phyloP scores from a whole-genome alignment of 2,329 filamentous ascomycete species.

The Aspergillus novoparasiticus region DNA sequence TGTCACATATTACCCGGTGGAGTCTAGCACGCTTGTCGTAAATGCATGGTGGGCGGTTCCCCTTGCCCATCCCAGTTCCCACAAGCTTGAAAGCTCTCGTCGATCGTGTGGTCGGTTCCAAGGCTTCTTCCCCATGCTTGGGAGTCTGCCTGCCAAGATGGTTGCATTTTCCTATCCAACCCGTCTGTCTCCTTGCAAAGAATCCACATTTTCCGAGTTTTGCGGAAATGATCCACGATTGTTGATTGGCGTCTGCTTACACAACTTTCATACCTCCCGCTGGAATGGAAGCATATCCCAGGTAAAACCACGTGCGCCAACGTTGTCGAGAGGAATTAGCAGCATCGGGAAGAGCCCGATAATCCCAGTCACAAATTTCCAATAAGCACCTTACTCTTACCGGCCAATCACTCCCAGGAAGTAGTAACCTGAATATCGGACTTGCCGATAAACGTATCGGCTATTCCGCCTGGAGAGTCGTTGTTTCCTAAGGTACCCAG shows the following conservation, averaged over 20 bases:
- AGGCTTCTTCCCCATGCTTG: neutral
- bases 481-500: neutral
- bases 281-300: neutral
- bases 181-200: neutral
- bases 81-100: neutral
- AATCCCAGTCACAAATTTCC: neutral
- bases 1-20: neutral
- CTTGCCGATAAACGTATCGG: neutral
- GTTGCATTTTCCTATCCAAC: neutral
- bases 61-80: neutral
- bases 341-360: neutral
- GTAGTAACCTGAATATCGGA: neutral
- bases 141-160: slow-evolving; percentile 6
- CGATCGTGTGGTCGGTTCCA: neutral
- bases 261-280: neutral
- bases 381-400: slow-evolving; percentile 4
- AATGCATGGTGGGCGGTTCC: neutral
- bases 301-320: neutral
- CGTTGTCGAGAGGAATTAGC: neutral
- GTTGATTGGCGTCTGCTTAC: neutral
- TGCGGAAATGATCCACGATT: neutral
- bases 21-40: neutral
- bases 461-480: neutral
- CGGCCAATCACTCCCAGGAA: neutral
- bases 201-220: neutral